Evolutionary conservation across 176 grass and related monocot genomes (phyloP).

Genomic region (Oryza glumipatula): DNA sequence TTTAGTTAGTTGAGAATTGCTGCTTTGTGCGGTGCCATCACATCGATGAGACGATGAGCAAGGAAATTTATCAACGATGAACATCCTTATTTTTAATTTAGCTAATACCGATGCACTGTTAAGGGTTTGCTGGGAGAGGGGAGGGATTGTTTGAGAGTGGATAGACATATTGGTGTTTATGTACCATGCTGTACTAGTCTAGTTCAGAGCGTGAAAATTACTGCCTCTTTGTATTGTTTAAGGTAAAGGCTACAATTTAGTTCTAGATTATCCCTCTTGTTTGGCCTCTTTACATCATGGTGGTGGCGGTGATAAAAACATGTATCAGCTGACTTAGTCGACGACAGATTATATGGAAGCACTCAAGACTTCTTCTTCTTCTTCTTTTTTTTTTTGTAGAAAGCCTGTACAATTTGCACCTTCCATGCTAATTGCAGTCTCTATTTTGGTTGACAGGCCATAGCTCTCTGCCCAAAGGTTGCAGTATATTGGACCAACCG

Average conservation of each 20-base stretch:
- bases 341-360: neutral
- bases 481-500: conserved; percentile 82
- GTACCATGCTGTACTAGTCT: neutral
- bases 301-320: neutral
- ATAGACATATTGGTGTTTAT: neutral
- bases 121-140: neutral
- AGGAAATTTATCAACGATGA: conserved; percentile 12
- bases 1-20: neutral
- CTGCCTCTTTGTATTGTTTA: neutral
- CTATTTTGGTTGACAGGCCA: conserved; percentile 74
- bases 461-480: conserved; percentile 69
- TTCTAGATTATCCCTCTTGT: neutral
- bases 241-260: neutral
- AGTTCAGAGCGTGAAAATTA: neutral
- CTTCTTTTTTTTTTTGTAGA: neutral
- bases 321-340: neutral
- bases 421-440: conserved; percentile 34
- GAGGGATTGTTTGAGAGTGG: neutral
- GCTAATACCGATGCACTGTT: neutral
- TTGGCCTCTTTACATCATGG: neutral
- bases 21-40: neutral
- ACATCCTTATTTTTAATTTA: conserved; percentile 4
- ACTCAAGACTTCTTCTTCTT: neutral
- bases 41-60: neutral
- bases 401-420: neutral